phyloP scores from a whole-genome alignment of 2,329 filamentous ascomycete genomes.

The Phyllosticta ampelicida region DNA sequence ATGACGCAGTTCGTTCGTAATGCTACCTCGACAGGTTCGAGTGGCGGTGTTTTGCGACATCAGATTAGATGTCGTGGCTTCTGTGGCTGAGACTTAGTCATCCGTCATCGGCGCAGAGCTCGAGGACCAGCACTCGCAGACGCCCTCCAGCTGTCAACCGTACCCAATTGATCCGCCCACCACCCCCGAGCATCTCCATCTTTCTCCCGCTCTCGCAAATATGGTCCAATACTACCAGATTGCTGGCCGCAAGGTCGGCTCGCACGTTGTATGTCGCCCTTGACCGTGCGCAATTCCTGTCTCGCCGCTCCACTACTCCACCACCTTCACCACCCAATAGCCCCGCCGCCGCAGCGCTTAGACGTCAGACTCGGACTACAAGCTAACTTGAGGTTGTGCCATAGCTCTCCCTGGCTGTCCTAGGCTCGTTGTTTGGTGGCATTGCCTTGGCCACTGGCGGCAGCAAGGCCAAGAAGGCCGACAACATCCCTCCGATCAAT shows the following conservation, averaged over 20 bases:
- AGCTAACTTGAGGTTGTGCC: conserved; percentile 6
- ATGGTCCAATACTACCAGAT: conserved; percentile 45
- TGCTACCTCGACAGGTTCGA: not conserved
- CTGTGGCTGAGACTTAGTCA: not conserved
- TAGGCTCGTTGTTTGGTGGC: conserved; percentile 22
- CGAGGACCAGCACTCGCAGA: conserved; percentile 7
- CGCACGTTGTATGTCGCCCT: conserved; percentile 38
- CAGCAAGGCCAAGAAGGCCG: conserved; percentile 34
- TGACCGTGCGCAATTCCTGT: not conserved
- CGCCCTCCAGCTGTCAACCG: conserved; percentile 4
- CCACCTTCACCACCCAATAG: conserved; percentile 1
- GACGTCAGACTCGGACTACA: not conserved
- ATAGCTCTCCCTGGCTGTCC: conserved; percentile 51
- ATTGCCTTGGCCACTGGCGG: conserved; percentile 24
- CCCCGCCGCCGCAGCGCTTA: not conserved
- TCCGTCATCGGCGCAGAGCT: conserved; percentile 3
- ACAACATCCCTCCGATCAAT: conserved; percentile 45
- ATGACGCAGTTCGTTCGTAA: not conserved
- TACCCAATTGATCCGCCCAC: conserved; percentile 9
- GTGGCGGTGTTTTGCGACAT: not conserved
- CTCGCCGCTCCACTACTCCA: not conserved
- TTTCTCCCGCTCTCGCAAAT: conserved; percentile 19
- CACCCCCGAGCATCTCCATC: conserved; percentile 13
- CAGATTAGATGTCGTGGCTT: not conserved
- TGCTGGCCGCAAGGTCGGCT: conserved; percentile 43